Percentiles rank a stretch among this genome's conserved stretches.
These are phyloP conservation scores for Helenozyma rhizophorensis DNA, from an alignment of 805 yeast species.

Conservation along the genomic window DNA sequence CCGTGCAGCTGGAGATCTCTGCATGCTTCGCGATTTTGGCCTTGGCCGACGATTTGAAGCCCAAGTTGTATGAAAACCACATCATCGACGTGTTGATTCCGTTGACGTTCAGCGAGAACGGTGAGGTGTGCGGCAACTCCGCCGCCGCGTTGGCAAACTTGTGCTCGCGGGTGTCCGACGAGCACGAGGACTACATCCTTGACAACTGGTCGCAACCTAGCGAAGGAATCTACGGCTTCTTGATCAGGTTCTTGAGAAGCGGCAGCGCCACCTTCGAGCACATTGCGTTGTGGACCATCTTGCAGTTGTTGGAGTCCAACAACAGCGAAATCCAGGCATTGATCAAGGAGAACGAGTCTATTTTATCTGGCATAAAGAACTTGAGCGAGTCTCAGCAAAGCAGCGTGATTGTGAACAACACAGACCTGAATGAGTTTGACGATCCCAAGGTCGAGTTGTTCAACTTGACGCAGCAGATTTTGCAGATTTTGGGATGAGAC, in stretches of 20 bases:
- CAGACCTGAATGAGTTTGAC: conserved; percentile 40
- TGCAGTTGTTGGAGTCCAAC: conserved; percentile 87
- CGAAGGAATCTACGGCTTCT: conserved; percentile 83
- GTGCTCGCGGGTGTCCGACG: conserved; percentile 78
- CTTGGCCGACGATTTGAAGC: conserved; percentile 89
- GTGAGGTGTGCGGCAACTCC: conserved; percentile 96
- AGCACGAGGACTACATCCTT: conserved; percentile 69
- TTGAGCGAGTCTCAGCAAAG: conserved; percentile 35
- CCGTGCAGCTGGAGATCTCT: conserved; percentile 92
- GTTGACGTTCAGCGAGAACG: conserved; percentile 77
- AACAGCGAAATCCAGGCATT: conserved; percentile 56
- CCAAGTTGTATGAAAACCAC: conserved; percentile 75
- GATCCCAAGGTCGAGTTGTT: conserved; percentile 63
- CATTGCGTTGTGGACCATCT: conserved; percentile 94
- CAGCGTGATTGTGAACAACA: conserved; percentile 3
- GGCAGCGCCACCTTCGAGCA: conserved; percentile 95
- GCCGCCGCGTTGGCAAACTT: conserved; percentile 97
- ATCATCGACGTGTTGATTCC: conserved; percentile 88
- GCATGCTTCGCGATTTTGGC: conserved; percentile 98
- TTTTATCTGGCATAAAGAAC: conserved; percentile 51
- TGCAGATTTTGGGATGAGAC: conserved; percentile 44
- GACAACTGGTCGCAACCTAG: conserved; percentile 74
- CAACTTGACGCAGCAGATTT: conserved; percentile 63
- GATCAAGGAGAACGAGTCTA: conserved; percentile 51
- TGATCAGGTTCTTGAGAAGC: conserved; percentile 72